A percentile compares a stretch with the other conserved stretches of the same genome.
phyloP scores from a whole-genome alignment of 140 eudicot genomes.

The Cichorium intybus region DNA sequence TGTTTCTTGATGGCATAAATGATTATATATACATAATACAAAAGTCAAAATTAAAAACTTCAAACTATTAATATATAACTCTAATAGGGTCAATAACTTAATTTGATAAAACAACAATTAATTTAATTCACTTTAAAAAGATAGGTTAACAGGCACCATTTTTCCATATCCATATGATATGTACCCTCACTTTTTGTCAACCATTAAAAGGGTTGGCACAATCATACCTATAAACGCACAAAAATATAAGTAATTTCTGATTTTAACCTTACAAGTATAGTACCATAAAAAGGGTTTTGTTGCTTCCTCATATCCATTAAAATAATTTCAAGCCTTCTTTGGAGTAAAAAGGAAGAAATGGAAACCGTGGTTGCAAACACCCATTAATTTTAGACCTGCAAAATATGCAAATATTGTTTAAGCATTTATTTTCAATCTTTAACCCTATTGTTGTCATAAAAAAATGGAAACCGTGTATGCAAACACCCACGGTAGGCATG shows the following conservation, averaged over 20 bases:
- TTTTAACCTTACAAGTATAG: conserved; percentile 14
- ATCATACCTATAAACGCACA: conserved; percentile 12
- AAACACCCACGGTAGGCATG: conserved; percentile 25
- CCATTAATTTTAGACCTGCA: conserved; percentile 22
- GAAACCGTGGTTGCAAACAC: conserved; percentile 12
- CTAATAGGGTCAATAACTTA: too few relatives aligned
- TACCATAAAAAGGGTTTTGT: conserved; percentile 7
- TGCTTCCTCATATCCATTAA: conserved; percentile 6
- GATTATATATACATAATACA: too few relatives aligned
- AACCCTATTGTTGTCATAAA: background rate
- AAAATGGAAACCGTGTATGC: conserved; percentile 12
- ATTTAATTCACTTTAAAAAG: too few relatives aligned
- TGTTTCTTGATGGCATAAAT: too few relatives aligned
- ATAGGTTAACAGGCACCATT: too few relatives aligned
- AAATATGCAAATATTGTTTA: background rate
- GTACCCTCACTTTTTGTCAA: background rate
- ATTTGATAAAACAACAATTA: too few relatives aligned
- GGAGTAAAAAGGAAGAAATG: conserved; percentile 15
- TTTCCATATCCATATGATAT: background rate
- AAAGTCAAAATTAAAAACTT: too few relatives aligned
- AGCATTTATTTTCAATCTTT: conserved; percentile 11
- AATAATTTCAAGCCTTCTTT: background rate
- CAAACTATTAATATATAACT: too few relatives aligned
- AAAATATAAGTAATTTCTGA: conserved; percentile 2
- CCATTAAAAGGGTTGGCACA: conserved; percentile 7